Evolutionary conservation across 2,329 filamentous ascomycete genomes (phyloP).

Genomic region (Phyllosticta citrichinensis): DNA sequence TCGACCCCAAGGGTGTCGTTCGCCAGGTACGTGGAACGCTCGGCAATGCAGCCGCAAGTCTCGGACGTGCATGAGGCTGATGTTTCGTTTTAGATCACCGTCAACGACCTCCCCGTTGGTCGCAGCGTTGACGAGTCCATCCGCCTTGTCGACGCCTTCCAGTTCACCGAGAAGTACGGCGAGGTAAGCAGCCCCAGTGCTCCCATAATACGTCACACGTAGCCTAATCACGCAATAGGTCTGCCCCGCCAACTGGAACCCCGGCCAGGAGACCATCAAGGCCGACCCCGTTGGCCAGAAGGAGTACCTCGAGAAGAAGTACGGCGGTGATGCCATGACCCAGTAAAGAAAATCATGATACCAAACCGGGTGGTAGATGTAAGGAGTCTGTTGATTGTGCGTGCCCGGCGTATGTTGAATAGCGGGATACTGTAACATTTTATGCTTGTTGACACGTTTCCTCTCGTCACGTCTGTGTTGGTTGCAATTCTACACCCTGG

Average conservation of each 20-base stretch:
- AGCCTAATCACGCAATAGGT: conserved; percentile 15
- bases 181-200: conserved; percentile 17
- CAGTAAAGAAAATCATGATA: conserved; percentile 5
- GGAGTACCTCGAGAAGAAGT: conserved; percentile 25
- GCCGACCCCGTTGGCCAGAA: conserved; percentile 31
- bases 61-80: conserved; percentile 6
- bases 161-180: conserved; percentile 35
- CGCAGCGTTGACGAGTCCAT: conserved; percentile 55
- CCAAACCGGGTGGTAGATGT: background rate
- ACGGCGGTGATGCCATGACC: conserved; percentile 18
- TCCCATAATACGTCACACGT: background rate
- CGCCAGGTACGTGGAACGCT: conserved; percentile 31
- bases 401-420: background rate
- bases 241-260: conserved; percentile 35
- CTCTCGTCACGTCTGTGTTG: background rate
- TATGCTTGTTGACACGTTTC: background rate
- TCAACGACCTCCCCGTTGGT: conserved; percentile 57
- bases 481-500: background rate
- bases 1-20: conserved; percentile 52
- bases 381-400: background rate
- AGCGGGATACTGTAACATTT: background rate
- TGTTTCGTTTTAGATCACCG: conserved; percentile 41
- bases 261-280: conserved; percentile 31
- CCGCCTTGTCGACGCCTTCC: conserved; percentile 44
- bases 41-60: conserved; percentile 3